These are phyloP conservation scores for Xylaria digitata DNA, from an alignment of 2,329 filamentous ascomycete species.

Conservation along the genomic window DNA sequence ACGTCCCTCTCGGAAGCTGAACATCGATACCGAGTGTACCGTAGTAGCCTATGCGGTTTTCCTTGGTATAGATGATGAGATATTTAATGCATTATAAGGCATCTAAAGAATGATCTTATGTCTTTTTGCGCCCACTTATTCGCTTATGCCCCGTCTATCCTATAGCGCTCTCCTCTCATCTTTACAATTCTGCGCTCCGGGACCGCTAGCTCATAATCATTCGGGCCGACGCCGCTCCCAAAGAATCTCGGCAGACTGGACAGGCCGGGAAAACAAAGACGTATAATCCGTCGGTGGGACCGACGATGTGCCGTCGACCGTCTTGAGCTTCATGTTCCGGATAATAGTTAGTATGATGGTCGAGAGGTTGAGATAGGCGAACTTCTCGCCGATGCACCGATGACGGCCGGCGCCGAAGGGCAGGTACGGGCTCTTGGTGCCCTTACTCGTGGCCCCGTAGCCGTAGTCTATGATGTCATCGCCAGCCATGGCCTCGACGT, in stretches of 20 bases:
- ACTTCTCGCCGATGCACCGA: conserved; percentile 81
- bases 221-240: conserved; percentile 44
- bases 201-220: not conserved
- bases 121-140: too few relatives aligned
- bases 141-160: too few relatives aligned
- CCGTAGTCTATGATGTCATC: conserved; percentile 47
- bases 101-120: too few relatives aligned
- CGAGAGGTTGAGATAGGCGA: conserved; percentile 76
- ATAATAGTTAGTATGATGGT: conserved; percentile 73
- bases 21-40: not conserved
- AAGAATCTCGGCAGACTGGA: conserved; percentile 49
- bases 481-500: conserved; percentile 27
- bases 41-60: not conserved
- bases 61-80: too few relatives aligned
- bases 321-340: conserved; percentile 69
- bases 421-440: conserved; percentile 64
- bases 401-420: conserved; percentile 80
- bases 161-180: not conserved
- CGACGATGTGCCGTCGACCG: conserved; percentile 63
- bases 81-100: too few relatives aligned
- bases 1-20: not conserved
- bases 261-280: conserved; percentile 56
- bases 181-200: not conserved
- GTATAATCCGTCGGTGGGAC: conserved; percentile 75
- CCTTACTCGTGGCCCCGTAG: conserved; percentile 49